A percentile compares a stretch with the other conserved stretches of the same genome.
phyloP scores from a whole-genome alignment of 176 grass and related monocot genomes.

The Saccharum officinarum region DNA sequence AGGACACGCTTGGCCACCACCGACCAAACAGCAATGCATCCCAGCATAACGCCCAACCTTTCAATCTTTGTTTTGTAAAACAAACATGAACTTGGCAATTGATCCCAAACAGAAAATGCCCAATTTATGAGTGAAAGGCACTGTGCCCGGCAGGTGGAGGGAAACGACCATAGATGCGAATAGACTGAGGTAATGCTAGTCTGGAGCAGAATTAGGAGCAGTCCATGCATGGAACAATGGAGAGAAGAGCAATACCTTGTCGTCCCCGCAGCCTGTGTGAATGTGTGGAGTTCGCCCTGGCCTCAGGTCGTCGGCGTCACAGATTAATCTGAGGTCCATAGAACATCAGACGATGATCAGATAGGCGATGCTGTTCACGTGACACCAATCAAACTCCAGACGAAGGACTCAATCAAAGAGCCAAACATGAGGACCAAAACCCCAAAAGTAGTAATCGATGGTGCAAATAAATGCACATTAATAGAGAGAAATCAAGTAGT shows the following conservation, averaged over 20 bases:
- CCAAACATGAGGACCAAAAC: not conserved
- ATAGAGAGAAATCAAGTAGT: not conserved
- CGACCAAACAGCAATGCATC: not conserved
- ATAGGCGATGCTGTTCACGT: not conserved
- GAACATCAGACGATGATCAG: not conserved
- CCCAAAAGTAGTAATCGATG: not conserved
- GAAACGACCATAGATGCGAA: not conserved
- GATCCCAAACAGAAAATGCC: constrained; percentile 4
- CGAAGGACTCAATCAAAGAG: not conserved
- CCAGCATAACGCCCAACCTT: not conserved
- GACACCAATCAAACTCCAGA: not conserved
- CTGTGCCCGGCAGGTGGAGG: not conserved
- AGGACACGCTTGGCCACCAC: not conserved
- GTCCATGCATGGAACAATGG: not conserved
- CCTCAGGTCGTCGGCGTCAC: not conserved
- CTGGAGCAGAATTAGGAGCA: not conserved
- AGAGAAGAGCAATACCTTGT: constrained; percentile 11
- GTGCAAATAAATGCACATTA: not conserved
- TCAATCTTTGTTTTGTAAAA: not conserved
- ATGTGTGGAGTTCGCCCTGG: not conserved
- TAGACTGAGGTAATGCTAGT: not conserved
- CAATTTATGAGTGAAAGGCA: not conserved
- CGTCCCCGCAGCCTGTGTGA: not conserved
- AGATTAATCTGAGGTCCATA: constrained; percentile 27
- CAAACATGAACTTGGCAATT: not conserved